Evolutionary conservation across 805 yeast genomes (phyloP), one percentile per base, ranked within the genome.

Genomic region (Wickerhamiella occidentalis): DNA sequence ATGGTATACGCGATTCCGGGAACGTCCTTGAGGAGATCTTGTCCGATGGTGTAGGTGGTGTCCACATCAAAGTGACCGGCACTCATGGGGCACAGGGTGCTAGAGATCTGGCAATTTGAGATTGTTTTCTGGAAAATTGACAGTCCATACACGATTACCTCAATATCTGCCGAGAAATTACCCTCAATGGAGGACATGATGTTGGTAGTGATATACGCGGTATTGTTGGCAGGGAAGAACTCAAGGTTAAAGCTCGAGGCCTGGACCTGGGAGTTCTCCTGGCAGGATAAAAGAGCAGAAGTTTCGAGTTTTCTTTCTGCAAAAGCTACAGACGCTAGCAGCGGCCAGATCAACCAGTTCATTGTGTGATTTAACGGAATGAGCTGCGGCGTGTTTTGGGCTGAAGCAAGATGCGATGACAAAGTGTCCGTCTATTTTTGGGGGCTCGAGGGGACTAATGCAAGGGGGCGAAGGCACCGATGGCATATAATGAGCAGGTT

Each of bases 1-100:
- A 92, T 75, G 1, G 90, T 79, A 66, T 79, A 92, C 1, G 96
- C 96, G 19, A 92, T 71, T 8, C 79, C 74, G 1, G 98, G 98
- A 51, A 92, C 75, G 52, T 73, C 66, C 11, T 67, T 63, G 3
- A 52, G 41, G 3, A 75, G 64, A 23, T 67, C 64, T 7, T 53
- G 49, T 9, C 70, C 62, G 8, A 86, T 55, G 3, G 58, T 54
- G 56, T 79, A 73, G 26, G 69, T 64, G 13, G 82, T 72, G 18
- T 51, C 47, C 38, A 90, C 72, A 55, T 84, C 94, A 56, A 92
- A 76, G 65, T 88, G 86, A 36, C 97, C 97, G 2, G 95, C 76
- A 23, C 80, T 63, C 52, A 92, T 73, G 2, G 98, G 98, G 71
- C 98, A 92, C 23, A 83, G 61, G 25, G 82, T 71, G 9, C 65